Conservation (phyloP, 2,329 filamentous ascomycete species). For the Aplosporella prunicola region DNA sequence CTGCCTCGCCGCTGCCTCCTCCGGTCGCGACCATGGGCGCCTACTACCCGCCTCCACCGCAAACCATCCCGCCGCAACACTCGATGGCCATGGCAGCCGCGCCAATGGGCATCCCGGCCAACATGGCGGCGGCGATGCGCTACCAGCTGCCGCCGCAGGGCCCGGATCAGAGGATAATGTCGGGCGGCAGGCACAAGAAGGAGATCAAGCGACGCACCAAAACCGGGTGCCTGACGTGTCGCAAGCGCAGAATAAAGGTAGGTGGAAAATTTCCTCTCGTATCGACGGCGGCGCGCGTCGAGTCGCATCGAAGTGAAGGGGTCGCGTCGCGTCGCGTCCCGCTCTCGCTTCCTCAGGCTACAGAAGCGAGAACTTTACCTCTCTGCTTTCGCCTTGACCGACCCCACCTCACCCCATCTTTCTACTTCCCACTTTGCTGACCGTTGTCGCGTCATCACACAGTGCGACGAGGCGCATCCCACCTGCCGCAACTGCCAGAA, state of each 20-base stretch:
- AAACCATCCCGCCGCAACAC: slow-evolving; percentile 18
- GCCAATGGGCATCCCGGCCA: slow-evolving; percentile 37
- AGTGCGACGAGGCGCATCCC: slow-evolving; percentile 96
- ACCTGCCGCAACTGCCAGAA: slow-evolving; percentile 85
- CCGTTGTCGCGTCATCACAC: too few species aligned
- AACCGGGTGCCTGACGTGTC: slow-evolving; percentile 55
- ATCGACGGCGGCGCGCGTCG: slow-evolving; percentile 2
- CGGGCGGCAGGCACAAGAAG: slow-evolving; percentile 56
- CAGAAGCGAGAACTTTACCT: slow-evolving; percentile 26
- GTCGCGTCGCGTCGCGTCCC: slow-evolving; percentile 11
- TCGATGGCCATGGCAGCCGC: slow-evolving; percentile 13
- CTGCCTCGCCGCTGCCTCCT: slow-evolving; percentile 44
- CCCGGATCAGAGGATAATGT: slow-evolving; percentile 45
- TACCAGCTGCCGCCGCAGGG: slow-evolving; percentile 46
- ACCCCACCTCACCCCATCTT: slow-evolving; percentile 18
- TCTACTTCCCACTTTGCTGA: slow-evolving; percentile 1
- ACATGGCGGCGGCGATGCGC: slow-evolving; percentile 36
- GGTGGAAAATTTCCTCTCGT: slow-evolving; percentile 14
- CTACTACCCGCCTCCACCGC: slow-evolving; percentile 41
- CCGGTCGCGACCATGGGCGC: slow-evolving; percentile 43
- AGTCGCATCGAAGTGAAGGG: slow-evolving; percentile 21
- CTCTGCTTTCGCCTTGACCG: slow-evolving; percentile 23
- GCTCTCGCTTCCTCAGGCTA: slow-evolving; percentile 12
- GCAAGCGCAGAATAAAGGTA: slow-evolving; percentile 62
- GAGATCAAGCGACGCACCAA: slow-evolving; percentile 69